Base-by-base conservation (phyloP, 805 yeast genomes). In the Pichia cabralensis region DNA sequence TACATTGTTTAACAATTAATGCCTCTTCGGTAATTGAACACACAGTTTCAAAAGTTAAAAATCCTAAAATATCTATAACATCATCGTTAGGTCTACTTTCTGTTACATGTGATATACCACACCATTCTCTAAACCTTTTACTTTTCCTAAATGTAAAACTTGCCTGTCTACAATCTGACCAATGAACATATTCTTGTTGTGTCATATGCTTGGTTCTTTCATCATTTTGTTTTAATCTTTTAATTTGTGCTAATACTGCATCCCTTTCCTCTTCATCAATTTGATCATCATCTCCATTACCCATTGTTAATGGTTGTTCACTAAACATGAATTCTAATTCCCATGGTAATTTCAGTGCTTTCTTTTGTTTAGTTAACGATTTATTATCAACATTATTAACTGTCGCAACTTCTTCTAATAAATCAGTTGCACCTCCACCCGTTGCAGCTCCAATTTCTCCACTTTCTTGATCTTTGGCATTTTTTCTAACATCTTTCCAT, bases 141-240 rank as follows among this genome's bases (percentile, higher is more conserved):
- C 82, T 81, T 55, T 92, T 92, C 46, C 96, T 70, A 50, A 86
- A 92, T 1, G 98, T 92, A 55, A 92, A 92, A 39, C 94, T 79
- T 1, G 97, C 97, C 56, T 92, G 98, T 42, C 98, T 73, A 59
- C 98, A 92, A 52, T 92, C 98, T 10, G 95, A 83, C 96, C 97
- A 92, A 55, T 92, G 98, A 13, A 88, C 98, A 50, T 92, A 92
- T 53, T 92, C 98, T 49, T 92, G 96, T 51, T 77, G 80, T 1
- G 98, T 92, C 98, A 92, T 92, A 46, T 80, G 71, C 44, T 67
- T 74, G 0, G 98, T 92, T 42, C 98, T 68, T 33, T 92, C 96
- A 58, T 92, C 98, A 4, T 96, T 96, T 57, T 74, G 77, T 49
- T 86, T 85, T 45, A 92, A 67, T 38, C 96, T 65, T 55, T 86